These are phyloP conservation scores for Vigna mungo DNA, from an alignment of 306 rosid genomes.

Conservation along the genomic window DNA sequence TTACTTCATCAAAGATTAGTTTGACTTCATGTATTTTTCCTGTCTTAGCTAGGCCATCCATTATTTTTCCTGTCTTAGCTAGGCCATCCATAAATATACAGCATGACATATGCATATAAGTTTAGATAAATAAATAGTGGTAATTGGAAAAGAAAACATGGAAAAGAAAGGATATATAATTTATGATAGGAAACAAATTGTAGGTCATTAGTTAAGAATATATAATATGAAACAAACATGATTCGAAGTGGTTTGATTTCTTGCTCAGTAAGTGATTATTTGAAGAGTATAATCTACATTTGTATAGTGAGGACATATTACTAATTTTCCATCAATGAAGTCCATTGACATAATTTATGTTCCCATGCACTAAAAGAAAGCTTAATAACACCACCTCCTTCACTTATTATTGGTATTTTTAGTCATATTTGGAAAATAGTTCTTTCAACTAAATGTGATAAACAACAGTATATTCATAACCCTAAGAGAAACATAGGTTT, in stretches of 20 bases:
- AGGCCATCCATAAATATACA: too few relatives aligned
- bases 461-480: too few relatives aligned
- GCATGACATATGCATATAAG: constrained; percentile 73
- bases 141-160: constrained; percentile 25
- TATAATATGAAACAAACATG: neutral
- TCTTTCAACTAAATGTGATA: neutral
- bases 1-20: too few relatives aligned
- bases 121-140: constrained; percentile 18
- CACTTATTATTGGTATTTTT: too few relatives aligned
- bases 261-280: too few relatives aligned
- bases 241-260: too few relatives aligned
- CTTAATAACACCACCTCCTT: constrained; percentile 10
- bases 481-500: too few relatives aligned
- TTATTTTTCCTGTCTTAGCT: too few relatives aligned
- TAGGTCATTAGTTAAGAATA: constrained; percentile 24
- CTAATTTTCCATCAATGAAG: constrained; percentile 20
- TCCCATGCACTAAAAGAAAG: constrained; percentile 9
- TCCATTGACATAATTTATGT: constrained; percentile 7
- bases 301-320: neutral
- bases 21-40: constrained; percentile 74
- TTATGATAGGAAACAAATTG: constrained; percentile 23
- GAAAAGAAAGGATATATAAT: constrained; percentile 16
- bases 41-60: constrained; percentile 86
- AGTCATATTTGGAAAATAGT: neutral
- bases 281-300: too few relatives aligned